These are phyloP conservation scores for Magnusiomyces fungicola DNA, from an alignment of 1,139 yeast species.

Conservation along the genomic window DNA sequence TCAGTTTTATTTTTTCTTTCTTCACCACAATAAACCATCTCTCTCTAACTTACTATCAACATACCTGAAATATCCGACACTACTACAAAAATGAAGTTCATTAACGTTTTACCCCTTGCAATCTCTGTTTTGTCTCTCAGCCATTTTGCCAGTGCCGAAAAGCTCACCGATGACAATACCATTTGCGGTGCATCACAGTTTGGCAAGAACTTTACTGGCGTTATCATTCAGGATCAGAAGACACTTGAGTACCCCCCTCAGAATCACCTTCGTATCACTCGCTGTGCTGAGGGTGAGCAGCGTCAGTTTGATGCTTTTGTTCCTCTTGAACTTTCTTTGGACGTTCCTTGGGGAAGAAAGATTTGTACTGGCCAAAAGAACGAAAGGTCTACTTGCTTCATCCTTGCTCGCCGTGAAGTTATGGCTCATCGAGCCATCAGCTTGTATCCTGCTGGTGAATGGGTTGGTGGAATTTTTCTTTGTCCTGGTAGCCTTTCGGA, in stretches of 20 bases:
- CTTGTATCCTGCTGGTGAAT: background rate
- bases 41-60: no score
- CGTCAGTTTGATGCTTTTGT: slow-evolving; percentile 1
- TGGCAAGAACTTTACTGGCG: background rate
- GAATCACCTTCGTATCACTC: background rate
- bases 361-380: slow-evolving; percentile 3
- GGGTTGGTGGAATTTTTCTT: background rate
- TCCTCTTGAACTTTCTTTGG: background rate
- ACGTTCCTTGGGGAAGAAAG: background rate
- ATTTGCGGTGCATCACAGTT: background rate
- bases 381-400: background rate
- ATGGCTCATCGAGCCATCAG: background rate
- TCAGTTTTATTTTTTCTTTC: no score
- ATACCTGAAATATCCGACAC: no score
- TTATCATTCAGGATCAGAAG: background rate
- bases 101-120: no score
- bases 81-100: no score
- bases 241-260: background rate
- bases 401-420: background rate
- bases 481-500: background rate
- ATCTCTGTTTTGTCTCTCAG: no score
- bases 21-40: no score
- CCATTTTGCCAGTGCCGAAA: no score
- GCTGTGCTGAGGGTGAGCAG: background rate
- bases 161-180: background rate